phyloP scores from a whole-genome alignment of 441 rosid species.

The Hura crepitans region DNA sequence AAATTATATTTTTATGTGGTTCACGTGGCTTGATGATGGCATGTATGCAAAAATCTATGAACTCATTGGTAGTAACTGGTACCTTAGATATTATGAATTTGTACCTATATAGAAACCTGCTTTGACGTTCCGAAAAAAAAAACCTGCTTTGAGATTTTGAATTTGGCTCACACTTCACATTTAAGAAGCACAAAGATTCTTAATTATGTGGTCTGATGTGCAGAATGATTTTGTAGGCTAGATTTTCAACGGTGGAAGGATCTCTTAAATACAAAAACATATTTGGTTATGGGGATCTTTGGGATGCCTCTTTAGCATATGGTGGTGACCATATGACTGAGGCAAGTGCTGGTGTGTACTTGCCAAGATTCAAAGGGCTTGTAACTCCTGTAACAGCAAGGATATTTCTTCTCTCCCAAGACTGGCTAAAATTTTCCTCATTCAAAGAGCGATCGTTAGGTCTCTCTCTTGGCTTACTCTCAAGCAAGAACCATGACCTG shows the following conservation, averaged over 20 bases:
- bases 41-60: background rate
- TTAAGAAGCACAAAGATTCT: background rate
- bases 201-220: conserved; percentile 16
- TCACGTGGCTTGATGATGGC: background rate
- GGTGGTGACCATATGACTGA: conserved; percentile 76
- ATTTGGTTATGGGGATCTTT: conserved; percentile 86
- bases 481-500: conserved; percentile 65
- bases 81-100: background rate
- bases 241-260: conserved; percentile 79
- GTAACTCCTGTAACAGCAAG: conserved; percentile 73
- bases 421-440: conserved; percentile 80
- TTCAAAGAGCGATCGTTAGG: conserved; percentile 78
- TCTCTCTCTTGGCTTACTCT: conserved; percentile 73
- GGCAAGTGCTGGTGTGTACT: conserved; percentile 78
- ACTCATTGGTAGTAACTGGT: background rate
- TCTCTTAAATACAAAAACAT: conserved; percentile 70
- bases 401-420: conserved; percentile 70
- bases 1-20: background rate
- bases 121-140: too few relatives aligned
- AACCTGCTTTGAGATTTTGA: background rate
- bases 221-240: conserved; percentile 51
- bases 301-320: conserved; percentile 81
- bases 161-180: background rate
- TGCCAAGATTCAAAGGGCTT: too few relatives aligned
- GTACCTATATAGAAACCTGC: background rate